phyloP scores from a whole-genome alignment of 148 eudicot species.

The Fallopia convolvulus region DNA sequence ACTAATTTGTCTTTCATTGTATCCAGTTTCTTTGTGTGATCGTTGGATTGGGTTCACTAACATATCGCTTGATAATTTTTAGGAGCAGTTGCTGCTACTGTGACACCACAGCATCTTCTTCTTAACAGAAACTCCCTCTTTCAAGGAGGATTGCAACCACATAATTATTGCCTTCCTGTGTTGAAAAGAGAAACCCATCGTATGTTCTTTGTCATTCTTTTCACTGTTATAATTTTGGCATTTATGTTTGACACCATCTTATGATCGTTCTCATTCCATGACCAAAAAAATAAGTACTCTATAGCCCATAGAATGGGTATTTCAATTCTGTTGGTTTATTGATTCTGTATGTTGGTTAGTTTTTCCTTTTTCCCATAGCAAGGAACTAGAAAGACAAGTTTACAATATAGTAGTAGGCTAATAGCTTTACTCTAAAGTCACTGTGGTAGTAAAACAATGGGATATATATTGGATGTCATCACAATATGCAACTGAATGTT shows the following conservation, averaged over 20 bases:
- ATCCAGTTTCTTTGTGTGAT: neutral
- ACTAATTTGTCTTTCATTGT: neutral
- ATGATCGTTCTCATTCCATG: neutral
- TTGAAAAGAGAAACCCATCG: conserved; percentile 85
- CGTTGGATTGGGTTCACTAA: neutral
- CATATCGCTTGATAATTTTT: conserved; percentile 12
- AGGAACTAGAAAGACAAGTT: neutral
- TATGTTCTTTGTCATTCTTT: conserved; percentile 23
- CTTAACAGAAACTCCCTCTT: conserved; percentile 86
- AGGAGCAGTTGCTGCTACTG: conserved; percentile 87
- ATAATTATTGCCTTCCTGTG: conserved; percentile 89
- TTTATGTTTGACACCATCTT: neutral
- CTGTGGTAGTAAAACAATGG: neutral
- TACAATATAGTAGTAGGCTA: neutral
- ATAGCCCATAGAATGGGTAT: neutral
- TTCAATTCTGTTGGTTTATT: neutral
- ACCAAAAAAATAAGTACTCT: neutral
- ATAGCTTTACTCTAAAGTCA: neutral
- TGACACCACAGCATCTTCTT: conserved; percentile 94
- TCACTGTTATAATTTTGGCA: neutral
- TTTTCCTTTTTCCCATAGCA: neutral
- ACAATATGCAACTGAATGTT: neutral
- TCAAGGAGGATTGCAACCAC: conserved; percentile 93
- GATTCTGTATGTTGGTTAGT: neutral
- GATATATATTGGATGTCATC: neutral